Base-by-base conservation (phyloP, 352 stramenopile species). In the Stephanocyclus meneghinianus region DNA sequence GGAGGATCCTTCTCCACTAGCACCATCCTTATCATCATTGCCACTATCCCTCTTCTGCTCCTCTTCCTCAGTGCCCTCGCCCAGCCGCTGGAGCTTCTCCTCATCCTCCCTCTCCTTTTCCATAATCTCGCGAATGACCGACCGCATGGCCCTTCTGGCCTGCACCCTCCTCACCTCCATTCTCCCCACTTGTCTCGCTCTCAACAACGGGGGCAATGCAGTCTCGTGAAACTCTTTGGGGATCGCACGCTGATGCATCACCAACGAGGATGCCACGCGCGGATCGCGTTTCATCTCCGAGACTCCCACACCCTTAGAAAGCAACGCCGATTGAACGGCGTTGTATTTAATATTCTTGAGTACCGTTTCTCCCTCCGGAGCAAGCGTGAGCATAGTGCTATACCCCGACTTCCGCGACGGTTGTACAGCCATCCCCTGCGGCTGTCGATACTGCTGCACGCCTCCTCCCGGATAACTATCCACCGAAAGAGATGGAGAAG, bases 271-370 rank as follows among this genome's bases (percentile, higher is more conserved):
- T 53, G 69, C 74, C 29, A 76, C 47, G 53, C 74, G 37, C 2
- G 47, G 10, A 67, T 81, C 74, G 35, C 30, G 65, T 51, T 70
- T 81, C 61, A 74, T 76, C 60, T 81, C 73, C 47, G 71, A 70
- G 37, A 74, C 78, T 10, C 86, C 80, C 26, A 89, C 81, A 53
- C 86, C 83, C 53, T 68, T 63, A 57, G 84, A 74, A 67, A 87
- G 67, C 48, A 91, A 55, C 8, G 86, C 83, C 16, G 81, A 74
- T 10, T 79, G 86, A 13, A 81, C 71, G 40, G 86, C 83, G 15
- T 62, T 71, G 4, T 66, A 63, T 57, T 60, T 80, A 42, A 60
- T 59, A 47, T 74, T 57, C 16, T 37, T 16, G 21, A 44, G 61
- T 4, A 72, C 2, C 16, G 51, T 16, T 65, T 89, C 83, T 61